Evolutionary conservation across 257 asterid species (phyloP).

Genomic region (Osmanthus fragrans): DNA sequence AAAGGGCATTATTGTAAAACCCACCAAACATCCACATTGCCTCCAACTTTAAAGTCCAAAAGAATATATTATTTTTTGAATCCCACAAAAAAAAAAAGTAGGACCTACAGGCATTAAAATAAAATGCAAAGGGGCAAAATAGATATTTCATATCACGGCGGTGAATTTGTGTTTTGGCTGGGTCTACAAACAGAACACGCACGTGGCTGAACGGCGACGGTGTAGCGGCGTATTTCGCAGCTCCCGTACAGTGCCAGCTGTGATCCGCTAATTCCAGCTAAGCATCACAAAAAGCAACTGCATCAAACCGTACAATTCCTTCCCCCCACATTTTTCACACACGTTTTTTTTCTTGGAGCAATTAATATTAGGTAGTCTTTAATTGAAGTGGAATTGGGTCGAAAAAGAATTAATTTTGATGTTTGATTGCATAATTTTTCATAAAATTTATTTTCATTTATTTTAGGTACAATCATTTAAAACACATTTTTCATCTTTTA

Average conservation of each 20-base stretch:
- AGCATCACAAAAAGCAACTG: slow-evolving; percentile 41
- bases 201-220: slow-evolving; percentile 50
- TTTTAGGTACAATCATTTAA: no score
- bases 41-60: slow-evolving; percentile 4
- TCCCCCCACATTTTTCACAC: not conserved
- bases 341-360: not conserved
- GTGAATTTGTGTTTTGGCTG: not conserved
- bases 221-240: slow-evolving; percentile 36
- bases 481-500: no score
- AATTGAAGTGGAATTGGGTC: no score
- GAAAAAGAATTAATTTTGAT: no score
- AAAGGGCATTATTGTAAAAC: slow-evolving; percentile 15
- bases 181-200: not conserved
- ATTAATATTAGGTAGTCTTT: not conserved
- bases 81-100: not conserved
- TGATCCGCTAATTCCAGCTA: slow-evolving; percentile 73
- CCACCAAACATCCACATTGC: not conserved
- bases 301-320: slow-evolving; percentile 27
- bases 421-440: no score
- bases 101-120: slow-evolving; percentile 12
- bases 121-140: slow-evolving; percentile 20
- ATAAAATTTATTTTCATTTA: no score
- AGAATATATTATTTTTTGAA: not conserved
- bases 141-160: slow-evolving; percentile 28
- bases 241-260: slow-evolving; percentile 58